Base-by-base conservation (phyloP, 768 basidiomycete species). In the Rhodotorula taiwanensis region DNA sequence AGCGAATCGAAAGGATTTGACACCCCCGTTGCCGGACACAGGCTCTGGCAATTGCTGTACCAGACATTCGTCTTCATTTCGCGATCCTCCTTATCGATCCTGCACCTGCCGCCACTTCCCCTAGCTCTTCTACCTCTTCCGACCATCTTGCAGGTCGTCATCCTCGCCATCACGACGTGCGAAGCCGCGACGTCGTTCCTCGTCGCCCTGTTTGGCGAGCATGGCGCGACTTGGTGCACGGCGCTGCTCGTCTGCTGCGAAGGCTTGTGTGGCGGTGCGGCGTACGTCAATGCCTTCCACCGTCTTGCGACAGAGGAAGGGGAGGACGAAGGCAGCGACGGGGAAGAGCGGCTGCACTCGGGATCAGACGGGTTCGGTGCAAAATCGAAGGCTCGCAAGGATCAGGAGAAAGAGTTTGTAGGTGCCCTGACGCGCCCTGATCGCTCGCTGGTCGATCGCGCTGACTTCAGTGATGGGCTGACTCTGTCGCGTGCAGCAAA, bases 11-110 rank as follows among this genome's bases (percentile, higher is more conserved):
- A n/a, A n/a, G n/a, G 45, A 9, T 8, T 43, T 23, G 42, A 43
- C 14, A 43, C 56, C 27, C 27, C 20, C 39, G 27, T 27, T 55
- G 8, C 27, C 33, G 23, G n/a, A 55, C 52, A 41, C 62, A 51
- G 67, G 2, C 69, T 66, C 21, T 69, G 60, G 60, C 66, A 89
- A 84, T 82, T 91, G 43, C 83, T 90, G 33, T 91, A 91, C 72
- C 89, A 79, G 79, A 83, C 88, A 27, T 88, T 88, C 45, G 93
- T 95, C 50, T 95, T 97, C 78, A 74, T 97, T 62, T 94, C 93
- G 9, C 86, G 93, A 7, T 94, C 93, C 0, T 86, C 89, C 13
- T 86, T 93, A 60, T 88, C 90, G 11, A 76, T 93, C 66, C 63
- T 73, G 44, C 89, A 88, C 18, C 66, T 95, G 16, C 88, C 89